Evolutionary conservation across 805 yeast genomes (phyloP).

Genomic region (Huiozyma naganishii): DNA sequence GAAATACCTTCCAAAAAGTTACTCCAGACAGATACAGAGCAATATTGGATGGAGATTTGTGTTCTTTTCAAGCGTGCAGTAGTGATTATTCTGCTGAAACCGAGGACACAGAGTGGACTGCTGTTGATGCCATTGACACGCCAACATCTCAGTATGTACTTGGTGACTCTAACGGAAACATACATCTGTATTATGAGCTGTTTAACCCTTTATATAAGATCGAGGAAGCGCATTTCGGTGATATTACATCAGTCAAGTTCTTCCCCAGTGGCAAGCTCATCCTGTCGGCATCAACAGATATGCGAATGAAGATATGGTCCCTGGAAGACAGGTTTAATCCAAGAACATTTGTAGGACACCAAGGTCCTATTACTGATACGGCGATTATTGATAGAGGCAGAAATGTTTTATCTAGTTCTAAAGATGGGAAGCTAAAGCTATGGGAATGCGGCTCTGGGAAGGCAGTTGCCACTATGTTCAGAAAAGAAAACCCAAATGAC

Average conservation of each 20-base stretch:
- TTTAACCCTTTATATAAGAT: constrained; percentile 8
- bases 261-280: constrained; percentile 61
- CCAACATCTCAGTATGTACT: constrained; percentile 19
- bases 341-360: constrained; percentile 43
- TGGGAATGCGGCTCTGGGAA: constrained; percentile 64
- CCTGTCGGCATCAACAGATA: constrained; percentile 49
- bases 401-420: constrained; percentile 46
- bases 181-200: constrained; percentile 15
- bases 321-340: constrained; percentile 36
- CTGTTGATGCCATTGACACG: constrained; percentile 27
- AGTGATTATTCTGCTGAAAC: background rate
- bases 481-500: constrained; percentile 29
- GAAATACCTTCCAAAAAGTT: constrained; percentile 5
- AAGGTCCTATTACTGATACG: constrained; percentile 36
- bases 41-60: constrained; percentile 6
- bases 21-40: constrained; percentile 8
- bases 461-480: constrained; percentile 31
- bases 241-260: constrained; percentile 34
- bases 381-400: constrained; percentile 54
- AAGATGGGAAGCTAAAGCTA: constrained; percentile 45
- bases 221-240: constrained; percentile 39
- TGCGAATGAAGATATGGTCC: constrained; percentile 53
- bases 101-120: constrained; percentile 17
- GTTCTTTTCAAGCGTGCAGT: constrained; percentile 5
- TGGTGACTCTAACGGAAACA: constrained; percentile 29